Percentiles rank a stretch among this genome's conserved stretches.
Evolutionary conservation across 805 yeast species (phyloP).

Genomic region (Komagataella mondaviorum): DNA sequence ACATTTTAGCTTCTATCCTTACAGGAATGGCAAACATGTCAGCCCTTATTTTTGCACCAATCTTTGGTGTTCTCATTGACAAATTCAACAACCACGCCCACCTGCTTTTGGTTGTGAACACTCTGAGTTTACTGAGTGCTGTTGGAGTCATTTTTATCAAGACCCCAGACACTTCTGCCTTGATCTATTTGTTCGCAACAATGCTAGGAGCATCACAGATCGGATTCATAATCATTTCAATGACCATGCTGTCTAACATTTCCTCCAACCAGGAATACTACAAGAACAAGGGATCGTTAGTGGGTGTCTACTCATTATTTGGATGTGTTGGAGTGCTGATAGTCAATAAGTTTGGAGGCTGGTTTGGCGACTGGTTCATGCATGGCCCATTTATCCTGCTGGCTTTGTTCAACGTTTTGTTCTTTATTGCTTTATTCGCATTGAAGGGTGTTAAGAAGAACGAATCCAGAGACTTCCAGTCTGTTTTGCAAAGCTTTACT

Average conservation of each 20-base stretch:
- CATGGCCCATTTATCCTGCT: conserved; percentile 47
- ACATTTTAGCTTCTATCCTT: conserved; percentile 49
- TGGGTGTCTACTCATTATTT: conserved; percentile 55
- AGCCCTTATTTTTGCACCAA: conserved; percentile 47
- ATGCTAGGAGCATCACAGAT: conserved; percentile 50
- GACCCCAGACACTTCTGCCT: conserved; percentile 20
- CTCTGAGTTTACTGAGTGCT: conserved; percentile 30
- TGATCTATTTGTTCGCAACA: conserved; percentile 24
- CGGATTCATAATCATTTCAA: conserved; percentile 46
- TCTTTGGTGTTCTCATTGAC: conserved; percentile 50
- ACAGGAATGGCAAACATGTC: conserved; percentile 54
- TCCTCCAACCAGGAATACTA: conserved; percentile 28
- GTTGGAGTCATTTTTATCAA: conserved; percentile 18
- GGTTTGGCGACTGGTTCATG: conserved; percentile 39
- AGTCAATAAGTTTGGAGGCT: conserved; percentile 49
- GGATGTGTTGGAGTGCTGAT: conserved; percentile 59
- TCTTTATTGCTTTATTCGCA: conserved; percentile 15
- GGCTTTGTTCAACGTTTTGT: conserved; percentile 18
- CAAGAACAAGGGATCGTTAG: conserved; percentile 43
- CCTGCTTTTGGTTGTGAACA: conserved; percentile 22
- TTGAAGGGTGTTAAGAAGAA: conserved; percentile 11
- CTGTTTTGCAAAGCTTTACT: background rate
- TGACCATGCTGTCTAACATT: conserved; percentile 32
- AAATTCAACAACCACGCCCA: conserved; percentile 15
- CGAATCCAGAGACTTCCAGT: conserved; percentile 6